Evolutionary conservation across 2,329 filamentous ascomycete species (phyloP), one percentile per base, ranked within the genome.

Genomic region (Bipolaris victoriae): DNA sequence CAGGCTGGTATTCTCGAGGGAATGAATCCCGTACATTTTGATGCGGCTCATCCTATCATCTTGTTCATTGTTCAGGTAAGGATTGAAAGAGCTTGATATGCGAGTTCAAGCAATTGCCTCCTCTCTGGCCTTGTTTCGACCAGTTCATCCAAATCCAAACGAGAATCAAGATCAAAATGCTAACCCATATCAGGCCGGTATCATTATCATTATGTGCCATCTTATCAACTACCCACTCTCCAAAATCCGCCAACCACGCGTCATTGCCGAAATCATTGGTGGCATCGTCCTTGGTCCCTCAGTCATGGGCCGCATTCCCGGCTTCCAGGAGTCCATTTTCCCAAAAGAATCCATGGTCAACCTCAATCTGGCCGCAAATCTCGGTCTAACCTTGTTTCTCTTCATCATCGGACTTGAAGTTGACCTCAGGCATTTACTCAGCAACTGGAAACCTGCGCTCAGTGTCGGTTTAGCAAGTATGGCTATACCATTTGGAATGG

Each of bases 341-440:
- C 92, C 92, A 0, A 71, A 80, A 0, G 84, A 79, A 0, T 92
- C 91, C 2, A 90, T 96, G 75, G 88, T 91, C 2, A 87, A 88
- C 50, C 80, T 97, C 48, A 88, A 81, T 66, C 84, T 93, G 52
- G 90, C 91, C 43, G 92, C 92, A 43, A 96, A 95, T 66, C 78
- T 97, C 3, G 92, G 92, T 5, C 80, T 97, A 50, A 85, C 96
- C 13, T 82, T 97, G 7, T 96, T 95, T 73, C 81, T 97, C 35
- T 97, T 97, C 77, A 82, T 96, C 56, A 91, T 96, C 22, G 92
- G 91, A 1, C 82, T 97, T 3, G 92, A 97, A 78, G 91, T 93
- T 43, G 91, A 97, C 70, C 80, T 96, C 40, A 84, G 90, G 39
- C 87, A 92, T 68, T 84, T 96, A 58, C 77, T 88, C 26, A 87